phyloP scores from a whole-genome alignment of 345 rosid species.

The Hypericum androsaemum region DNA sequence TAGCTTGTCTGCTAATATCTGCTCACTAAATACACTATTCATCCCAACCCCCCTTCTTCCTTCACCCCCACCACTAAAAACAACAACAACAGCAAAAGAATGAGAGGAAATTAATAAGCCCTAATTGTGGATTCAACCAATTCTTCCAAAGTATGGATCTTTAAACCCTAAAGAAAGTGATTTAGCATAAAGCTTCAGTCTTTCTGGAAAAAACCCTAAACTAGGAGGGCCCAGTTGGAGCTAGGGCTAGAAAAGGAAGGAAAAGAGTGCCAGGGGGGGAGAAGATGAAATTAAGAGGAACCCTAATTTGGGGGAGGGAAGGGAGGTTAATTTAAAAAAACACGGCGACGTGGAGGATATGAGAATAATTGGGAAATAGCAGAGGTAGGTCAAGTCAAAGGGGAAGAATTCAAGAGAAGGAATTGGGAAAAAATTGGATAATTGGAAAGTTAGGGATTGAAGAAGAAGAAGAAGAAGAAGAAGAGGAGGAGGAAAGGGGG shows the following conservation, averaged over 20 bases:
- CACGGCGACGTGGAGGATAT: background rate
- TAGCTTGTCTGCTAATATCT: conserved; percentile 92
- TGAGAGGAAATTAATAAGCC: background rate
- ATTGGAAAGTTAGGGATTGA: background rate
- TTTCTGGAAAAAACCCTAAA: background rate
- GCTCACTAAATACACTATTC: conserved; percentile 89
- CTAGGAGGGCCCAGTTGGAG: conserved; percentile 3
- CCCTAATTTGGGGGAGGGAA: conserved; percentile 1
- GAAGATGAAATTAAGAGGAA: background rate
- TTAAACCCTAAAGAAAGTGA: conserved; percentile 9
- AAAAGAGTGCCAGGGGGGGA: conserved; percentile 1
- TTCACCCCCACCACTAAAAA: background rate
- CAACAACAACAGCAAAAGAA: background rate
- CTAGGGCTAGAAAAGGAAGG: conserved; percentile 9
- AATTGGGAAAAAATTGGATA: background rate
- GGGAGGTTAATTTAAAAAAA: no score
- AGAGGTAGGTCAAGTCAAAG: no score
- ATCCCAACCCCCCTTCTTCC: conserved; percentile 27
- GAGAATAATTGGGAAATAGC: background rate
- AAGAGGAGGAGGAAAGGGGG: background rate
- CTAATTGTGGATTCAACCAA: background rate
- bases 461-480: background rate
- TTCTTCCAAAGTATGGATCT: conserved; percentile 7
- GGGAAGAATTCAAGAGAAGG: conserved; percentile 11
- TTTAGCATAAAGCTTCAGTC: no score